Percentiles rank a stretch among this genome's conserved stretches.
Conservation (phyloP, 768 basidiomycete genomes). For the Hygrocybe punicea region DNA sequence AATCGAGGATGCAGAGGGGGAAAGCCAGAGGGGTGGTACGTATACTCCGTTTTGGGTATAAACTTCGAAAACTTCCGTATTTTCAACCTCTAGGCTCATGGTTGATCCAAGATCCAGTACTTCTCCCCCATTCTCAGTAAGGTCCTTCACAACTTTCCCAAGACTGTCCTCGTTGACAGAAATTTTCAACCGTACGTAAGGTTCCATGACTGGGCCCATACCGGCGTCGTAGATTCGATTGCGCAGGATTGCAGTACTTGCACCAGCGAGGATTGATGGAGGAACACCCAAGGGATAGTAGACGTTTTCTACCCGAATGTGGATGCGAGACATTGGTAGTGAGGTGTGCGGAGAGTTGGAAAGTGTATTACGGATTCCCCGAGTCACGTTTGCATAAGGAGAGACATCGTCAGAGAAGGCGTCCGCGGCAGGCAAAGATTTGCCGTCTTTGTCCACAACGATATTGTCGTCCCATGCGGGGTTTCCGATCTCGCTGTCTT, state of each 20-base stretch:
- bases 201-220: slow-evolving; percentile 74
- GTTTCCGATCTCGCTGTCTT: slow-evolving; percentile 57
- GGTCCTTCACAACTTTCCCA: slow-evolving; percentile 76
- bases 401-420: slow-evolving; percentile 40
- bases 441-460: slow-evolving; percentile 54
- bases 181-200: slow-evolving; percentile 68
- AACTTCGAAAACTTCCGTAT: slow-evolving; percentile 39
- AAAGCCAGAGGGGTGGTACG: slow-evolving; percentile 70
- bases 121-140: slow-evolving; percentile 83
- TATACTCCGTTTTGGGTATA: slow-evolving; percentile 67
- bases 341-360: slow-evolving; percentile 79
- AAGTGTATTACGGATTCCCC: slow-evolving; percentile 66
- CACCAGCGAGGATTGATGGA: slow-evolving; percentile 59
- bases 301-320: slow-evolving; percentile 51
- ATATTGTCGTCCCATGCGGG: slow-evolving; percentile 75
- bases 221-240: slow-evolving; percentile 59
- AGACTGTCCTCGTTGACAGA: slow-evolving; percentile 63
- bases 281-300: slow-evolving; percentile 41
- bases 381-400: slow-evolving; percentile 53
- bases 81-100: slow-evolving; percentile 30
- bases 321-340: slow-evolving; percentile 62
- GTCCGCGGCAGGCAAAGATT: slow-evolving; percentile 51
- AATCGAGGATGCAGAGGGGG: slow-evolving; percentile 54
- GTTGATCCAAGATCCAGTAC: slow-evolving; percentile 61
- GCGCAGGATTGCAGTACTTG: slow-evolving; percentile 61